These are phyloP conservation scores for Botrytis tulipae DNA, from an alignment of 2,329 filamentous ascomycete genomes.

Conservation along the genomic window DNA sequence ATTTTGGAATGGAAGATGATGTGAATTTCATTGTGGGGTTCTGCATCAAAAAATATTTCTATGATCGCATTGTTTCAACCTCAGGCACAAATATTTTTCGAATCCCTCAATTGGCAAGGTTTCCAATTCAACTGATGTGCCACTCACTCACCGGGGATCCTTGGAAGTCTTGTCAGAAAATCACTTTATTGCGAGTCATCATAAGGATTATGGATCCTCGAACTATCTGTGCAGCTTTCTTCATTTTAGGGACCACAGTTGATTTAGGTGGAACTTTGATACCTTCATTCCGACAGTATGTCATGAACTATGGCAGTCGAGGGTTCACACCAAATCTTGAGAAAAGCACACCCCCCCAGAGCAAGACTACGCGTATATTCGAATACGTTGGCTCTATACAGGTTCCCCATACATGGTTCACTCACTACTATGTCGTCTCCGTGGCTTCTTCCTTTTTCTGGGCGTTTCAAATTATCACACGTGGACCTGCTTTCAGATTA, in stretches of 20 bases:
- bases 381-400: conserved; percentile 31
- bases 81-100: background rate
- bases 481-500: conserved; percentile 55
- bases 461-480: conserved; percentile 59
- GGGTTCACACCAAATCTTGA: conserved; percentile 21
- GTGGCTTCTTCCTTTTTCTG: conserved; percentile 71
- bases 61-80: conserved; percentile 7
- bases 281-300: conserved; percentile 33
- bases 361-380: conserved; percentile 20
- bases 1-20: conserved; percentile 10
- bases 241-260: conserved; percentile 31
- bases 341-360: background rate
- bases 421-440: conserved; percentile 79
- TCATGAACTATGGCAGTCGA: conserved; percentile 39
- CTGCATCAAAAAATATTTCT: conserved; percentile 14
- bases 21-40: conserved; percentile 16
- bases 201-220: conserved; percentile 33
- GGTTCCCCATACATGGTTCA: conserved; percentile 88
- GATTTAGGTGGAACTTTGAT: conserved; percentile 34
- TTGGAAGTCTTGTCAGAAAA: background rate
- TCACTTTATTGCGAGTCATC: background rate
- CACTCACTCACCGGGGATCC: background rate
- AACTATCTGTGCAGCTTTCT: conserved; percentile 35
- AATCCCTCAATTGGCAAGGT: too few species aligned
- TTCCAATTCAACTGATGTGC: background rate